Evolutionary conservation across 1,284 basidiomycete genomes (phyloP).

Genomic region (Somion occarium): DNA sequence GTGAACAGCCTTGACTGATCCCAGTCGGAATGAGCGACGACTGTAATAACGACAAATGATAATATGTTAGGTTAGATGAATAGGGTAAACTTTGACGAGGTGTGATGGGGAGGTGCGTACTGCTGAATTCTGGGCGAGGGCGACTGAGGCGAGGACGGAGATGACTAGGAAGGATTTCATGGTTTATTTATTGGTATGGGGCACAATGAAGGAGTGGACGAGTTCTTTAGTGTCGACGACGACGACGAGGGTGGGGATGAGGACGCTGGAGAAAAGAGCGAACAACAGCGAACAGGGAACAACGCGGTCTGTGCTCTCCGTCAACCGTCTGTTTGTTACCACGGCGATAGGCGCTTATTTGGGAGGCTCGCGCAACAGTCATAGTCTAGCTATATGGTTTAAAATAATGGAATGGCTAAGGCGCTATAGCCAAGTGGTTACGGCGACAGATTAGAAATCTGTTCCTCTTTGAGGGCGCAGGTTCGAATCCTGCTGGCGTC

Average conservation of each 20-base stretch:
- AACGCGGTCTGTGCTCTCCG: not conserved
- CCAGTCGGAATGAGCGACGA: slow-evolving; percentile 55
- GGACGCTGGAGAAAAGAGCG: slow-evolving; percentile 1
- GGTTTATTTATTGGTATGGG: slow-evolving; percentile 26
- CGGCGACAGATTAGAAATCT: slow-evolving; percentile 53
- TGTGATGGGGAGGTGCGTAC: slow-evolving; percentile 27
- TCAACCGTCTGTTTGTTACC: not conserved
- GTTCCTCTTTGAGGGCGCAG: slow-evolving; percentile 65
- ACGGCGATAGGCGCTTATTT: no score
- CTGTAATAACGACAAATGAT: slow-evolving; percentile 20
- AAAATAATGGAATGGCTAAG: no score
- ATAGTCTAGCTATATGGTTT: no score
- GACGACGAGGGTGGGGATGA: slow-evolving; percentile 25
- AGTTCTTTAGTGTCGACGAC: slow-evolving; percentile 40
- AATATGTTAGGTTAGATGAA: no score
- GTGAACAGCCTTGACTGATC: slow-evolving; percentile 54
- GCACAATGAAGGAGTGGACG: slow-evolving; percentile 43
- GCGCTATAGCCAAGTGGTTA: slow-evolving; percentile 55
- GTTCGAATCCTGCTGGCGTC: slow-evolving; percentile 73
- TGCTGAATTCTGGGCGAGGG: slow-evolving; percentile 35
- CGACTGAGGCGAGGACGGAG: slow-evolving; percentile 41
- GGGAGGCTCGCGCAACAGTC: slow-evolving; percentile 15
- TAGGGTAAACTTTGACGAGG: slow-evolving; percentile 13
- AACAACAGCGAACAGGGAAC: not conserved
- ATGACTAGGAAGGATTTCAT: slow-evolving; percentile 46